These are phyloP conservation scores for Xerocomellus chrysenteron DNA, from an alignment of 768 basidiomycete species.

Conservation along the genomic window DNA sequence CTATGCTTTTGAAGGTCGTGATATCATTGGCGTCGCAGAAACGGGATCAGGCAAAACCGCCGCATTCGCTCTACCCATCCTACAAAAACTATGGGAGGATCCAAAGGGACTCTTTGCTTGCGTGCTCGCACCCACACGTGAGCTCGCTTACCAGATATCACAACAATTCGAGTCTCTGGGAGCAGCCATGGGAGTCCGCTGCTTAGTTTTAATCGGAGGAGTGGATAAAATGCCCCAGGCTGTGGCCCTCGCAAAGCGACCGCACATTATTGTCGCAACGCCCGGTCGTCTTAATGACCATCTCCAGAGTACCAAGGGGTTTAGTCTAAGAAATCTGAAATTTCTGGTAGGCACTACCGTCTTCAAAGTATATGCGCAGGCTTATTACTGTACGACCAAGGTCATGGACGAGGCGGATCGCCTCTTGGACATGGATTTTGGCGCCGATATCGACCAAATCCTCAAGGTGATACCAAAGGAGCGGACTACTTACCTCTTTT, in stretches of 20 bases:
- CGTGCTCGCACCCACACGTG: conserved; percentile 95
- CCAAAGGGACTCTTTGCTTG: conserved; percentile 92
- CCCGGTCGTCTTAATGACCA: conserved; percentile 93
- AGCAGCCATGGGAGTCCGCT: conserved; percentile 88
- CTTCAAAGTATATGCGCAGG: background rate
- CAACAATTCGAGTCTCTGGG: conserved; percentile 94
- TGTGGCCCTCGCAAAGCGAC: conserved; percentile 88
- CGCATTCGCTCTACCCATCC: conserved; percentile 92
- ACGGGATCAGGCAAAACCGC: conserved; percentile 99
- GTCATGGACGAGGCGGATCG: conserved; percentile 98
- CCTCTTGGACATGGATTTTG: conserved; percentile 94
- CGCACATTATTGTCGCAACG: conserved; percentile 94
- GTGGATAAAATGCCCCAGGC: conserved; percentile 89
- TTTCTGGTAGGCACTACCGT: conserved; percentile 65
- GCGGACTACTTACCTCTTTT: conserved; percentile 93
- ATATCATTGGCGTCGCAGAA: conserved; percentile 97
- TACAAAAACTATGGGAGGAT: conserved; percentile 95
- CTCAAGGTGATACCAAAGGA: conserved; percentile 93
- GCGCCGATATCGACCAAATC: conserved; percentile 93
- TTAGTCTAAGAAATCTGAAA: conserved; percentile 79
- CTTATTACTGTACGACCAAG: conserved; percentile 39
- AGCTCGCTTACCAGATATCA: conserved; percentile 97
- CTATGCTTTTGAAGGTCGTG: conserved; percentile 83
- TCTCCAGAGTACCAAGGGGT: conserved; percentile 96
- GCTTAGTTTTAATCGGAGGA: conserved; percentile 92